Evolutionary conservation across 257 asterid genomes (phyloP), one percentile per base, ranked within the genome.

Genomic region (Penstemon newberryi): DNA sequence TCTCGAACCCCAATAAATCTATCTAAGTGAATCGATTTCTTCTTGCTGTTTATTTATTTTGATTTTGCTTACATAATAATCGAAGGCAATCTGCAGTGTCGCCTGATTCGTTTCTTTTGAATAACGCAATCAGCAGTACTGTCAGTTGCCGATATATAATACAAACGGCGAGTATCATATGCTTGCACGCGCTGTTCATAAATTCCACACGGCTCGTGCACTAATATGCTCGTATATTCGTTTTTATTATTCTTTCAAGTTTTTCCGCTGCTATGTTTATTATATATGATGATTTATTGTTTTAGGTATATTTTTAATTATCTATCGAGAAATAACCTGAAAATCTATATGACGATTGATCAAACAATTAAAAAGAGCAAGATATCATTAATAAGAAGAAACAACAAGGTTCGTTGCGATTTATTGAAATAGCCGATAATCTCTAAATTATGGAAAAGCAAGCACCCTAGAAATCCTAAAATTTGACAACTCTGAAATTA

Each of bases 101-200:
- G 9, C 67, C 33, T 71, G 89, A 13, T 75, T 79, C 85, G 85
- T 64, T 78, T 38, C 33, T 11, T 60, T 6, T 39, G 64, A 78
- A 46, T 82, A 73, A 75, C 84, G 78, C 51, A 69, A 63, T 80
- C 83, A 56, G 77, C 61, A 64, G 2, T 25, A 25, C 59, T 56
- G 73, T 67, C 5, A 4, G 74, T 80, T 85, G 91, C 91, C 87
- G 66, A 85, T 8, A 85, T 19, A 15, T 41, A 63, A 63, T 12
- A 25, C 33, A 25, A 1, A 6, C 8, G 2, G 67, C 8, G 86
- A 85, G 79, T 73, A 61, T 73, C 83, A 71, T 82, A 85, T 85
- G 91, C 91, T 85, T 85, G 88, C 91, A 72, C 43, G 74, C 65
- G 38, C 81, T 65, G 86, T 73, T 57, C 8, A 8, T 15, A 8